phyloP scores from a whole-genome alignment of 768 basidiomycete species.

The Trichaptum fuscoviolaceum region DNA sequence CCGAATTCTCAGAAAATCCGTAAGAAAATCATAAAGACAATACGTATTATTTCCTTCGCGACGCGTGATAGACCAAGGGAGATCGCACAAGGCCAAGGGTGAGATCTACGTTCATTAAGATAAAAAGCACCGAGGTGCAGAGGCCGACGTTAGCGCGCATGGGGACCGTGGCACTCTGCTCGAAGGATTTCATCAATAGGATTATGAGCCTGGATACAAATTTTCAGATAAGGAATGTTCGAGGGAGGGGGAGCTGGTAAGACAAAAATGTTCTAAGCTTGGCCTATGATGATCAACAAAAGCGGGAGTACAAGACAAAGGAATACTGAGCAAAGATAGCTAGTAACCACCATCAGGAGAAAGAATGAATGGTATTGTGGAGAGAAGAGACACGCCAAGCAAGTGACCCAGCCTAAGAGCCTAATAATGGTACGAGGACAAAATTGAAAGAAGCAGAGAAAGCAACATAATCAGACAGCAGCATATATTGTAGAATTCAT shows the following conservation, averaged over 20 bases:
- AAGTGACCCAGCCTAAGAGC: background rate
- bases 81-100: background rate
- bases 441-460: background rate
- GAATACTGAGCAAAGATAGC: background rate
- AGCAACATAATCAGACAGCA: background rate
- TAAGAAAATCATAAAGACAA: background rate
- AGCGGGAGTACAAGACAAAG: background rate
- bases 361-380: background rate
- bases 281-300: background rate
- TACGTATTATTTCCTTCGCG: background rate
- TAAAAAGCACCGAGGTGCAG: background rate
- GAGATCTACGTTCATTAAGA: background rate
- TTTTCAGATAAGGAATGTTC: background rate
- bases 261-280: background rate
- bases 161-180: background rate
- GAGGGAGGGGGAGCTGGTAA: background rate
- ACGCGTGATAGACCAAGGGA: background rate
- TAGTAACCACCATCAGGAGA: background rate
- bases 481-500: background rate
- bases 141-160: background rate
- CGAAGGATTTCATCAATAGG: background rate
- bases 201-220: background rate
- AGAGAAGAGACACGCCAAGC: background rate
- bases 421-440: background rate
- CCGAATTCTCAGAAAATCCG: background rate